A percentile compares a stretch with the other conserved stretches of the same genome.
Conservation (phyloP, 768 basidiomycete genomes). For the Hygrocybe punicea region DNA sequence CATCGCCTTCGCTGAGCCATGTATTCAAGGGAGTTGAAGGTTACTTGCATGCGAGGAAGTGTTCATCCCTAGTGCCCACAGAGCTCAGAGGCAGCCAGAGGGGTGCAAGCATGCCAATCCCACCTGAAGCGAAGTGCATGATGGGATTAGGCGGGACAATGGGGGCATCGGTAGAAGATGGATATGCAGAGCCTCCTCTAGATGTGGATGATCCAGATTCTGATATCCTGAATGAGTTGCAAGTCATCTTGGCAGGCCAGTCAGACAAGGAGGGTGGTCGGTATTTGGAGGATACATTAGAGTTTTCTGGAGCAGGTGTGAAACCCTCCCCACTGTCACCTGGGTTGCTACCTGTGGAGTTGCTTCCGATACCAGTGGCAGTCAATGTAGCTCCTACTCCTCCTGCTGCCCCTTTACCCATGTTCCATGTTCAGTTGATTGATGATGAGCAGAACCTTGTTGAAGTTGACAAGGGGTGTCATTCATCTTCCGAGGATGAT, state of each 20-base stretch:
- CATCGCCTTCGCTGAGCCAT: slow-evolving; percentile 22
- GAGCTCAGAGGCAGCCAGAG: slow-evolving; percentile 5
- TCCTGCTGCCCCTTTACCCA: slow-evolving; percentile 28
- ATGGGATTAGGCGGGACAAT: slow-evolving; percentile 66
- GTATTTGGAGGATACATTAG: slow-evolving; percentile 40
- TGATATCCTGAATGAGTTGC: slow-evolving; percentile 78
- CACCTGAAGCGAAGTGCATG: slow-evolving; percentile 50
- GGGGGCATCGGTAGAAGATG: slow-evolving; percentile 49
- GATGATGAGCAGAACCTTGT: slow-evolving; percentile 43
- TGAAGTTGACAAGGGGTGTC: slow-evolving; percentile 39
- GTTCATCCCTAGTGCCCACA: slow-evolving; percentile 23
- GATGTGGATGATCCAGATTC: slow-evolving; percentile 66
- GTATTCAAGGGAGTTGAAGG: slow-evolving; percentile 36
- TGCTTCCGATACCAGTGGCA: slow-evolving; percentile 30
- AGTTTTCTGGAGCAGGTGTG: slow-evolving; percentile 18
- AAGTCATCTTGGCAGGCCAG: slow-evolving; percentile 50
- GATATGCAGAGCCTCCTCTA: slow-evolving; percentile 42
- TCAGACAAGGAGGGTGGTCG: slow-evolving; percentile 32
- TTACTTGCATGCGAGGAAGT: slow-evolving; percentile 20
- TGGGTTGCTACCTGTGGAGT: slow-evolving; percentile 42
- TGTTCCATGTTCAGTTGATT: slow-evolving; percentile 44
- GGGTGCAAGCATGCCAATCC: slow-evolving; percentile 33
- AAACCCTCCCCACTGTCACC: slow-evolving; percentile 32
- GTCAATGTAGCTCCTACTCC: slow-evolving; percentile 7
- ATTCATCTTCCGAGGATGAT: slow-evolving; percentile 53